phyloP scores from a whole-genome alignment of 306 rosid genomes.

The Trifolium fragiferum region DNA sequence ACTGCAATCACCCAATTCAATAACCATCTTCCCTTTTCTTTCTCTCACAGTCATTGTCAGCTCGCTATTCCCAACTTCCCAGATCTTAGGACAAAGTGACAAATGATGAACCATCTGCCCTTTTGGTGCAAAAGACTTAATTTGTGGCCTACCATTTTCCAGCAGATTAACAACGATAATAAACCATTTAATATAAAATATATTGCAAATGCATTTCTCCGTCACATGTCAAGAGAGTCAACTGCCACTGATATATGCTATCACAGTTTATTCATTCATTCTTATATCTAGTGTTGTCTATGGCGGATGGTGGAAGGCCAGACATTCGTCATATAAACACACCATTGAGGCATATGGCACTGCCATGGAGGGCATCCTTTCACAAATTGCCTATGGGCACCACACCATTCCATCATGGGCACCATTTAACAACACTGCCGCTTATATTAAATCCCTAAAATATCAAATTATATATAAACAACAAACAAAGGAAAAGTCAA shows the following conservation, averaged over 20 bases:
- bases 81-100: background rate
- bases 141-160: background rate
- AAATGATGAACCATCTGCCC: background rate
- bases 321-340: background rate
- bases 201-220: background rate
- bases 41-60: background rate
- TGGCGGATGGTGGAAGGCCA: too few relatives aligned
- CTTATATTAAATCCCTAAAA: background rate
- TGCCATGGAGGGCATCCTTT: background rate
- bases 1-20: background rate
- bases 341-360: background rate
- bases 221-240: conserved; percentile 6
- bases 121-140: background rate
- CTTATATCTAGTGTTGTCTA: background rate
- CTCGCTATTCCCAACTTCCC: background rate
- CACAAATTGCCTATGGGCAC: background rate
- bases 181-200: background rate
- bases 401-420: background rate
- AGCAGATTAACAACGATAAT: conserved; percentile 1
- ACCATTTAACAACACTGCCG: background rate
- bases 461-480: conserved; percentile 15
- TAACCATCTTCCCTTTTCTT: background rate
- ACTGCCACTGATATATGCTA: background rate
- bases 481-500: conserved; percentile 16
- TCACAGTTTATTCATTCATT: conserved; percentile 13